phyloP scores from a whole-genome alignment of 2,329 filamentous ascomycete genomes.

The Neonectria sp. region DNA sequence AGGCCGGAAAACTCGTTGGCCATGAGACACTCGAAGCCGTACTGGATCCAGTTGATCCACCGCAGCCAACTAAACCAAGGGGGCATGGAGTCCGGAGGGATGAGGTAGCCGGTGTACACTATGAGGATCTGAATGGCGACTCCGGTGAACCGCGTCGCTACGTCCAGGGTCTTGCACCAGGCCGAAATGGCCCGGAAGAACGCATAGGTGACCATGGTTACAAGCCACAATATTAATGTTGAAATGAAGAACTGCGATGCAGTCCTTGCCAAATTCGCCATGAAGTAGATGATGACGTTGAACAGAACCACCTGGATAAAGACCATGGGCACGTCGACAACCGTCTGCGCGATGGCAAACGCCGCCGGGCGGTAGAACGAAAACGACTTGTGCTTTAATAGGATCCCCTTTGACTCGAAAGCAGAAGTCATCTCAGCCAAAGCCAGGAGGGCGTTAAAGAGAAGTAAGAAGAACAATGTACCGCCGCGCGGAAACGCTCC shows the following conservation, averaged over 20 bases:
- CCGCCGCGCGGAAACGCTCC: conserved; percentile 74
- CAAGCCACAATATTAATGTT: conserved; percentile 72
- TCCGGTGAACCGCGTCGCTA: conserved; percentile 72
- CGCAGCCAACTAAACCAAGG: conserved; percentile 77
- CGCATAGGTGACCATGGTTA: conserved; percentile 70
- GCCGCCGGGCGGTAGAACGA: conserved; percentile 76
- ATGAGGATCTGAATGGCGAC: conserved; percentile 74
- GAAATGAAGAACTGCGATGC: conserved; percentile 79
- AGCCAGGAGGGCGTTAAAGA: conserved; percentile 77
- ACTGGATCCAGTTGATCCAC: conserved; percentile 79
- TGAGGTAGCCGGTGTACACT: conserved; percentile 78
- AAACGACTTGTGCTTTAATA: conserved; percentile 80
- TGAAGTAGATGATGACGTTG: conserved; percentile 82
- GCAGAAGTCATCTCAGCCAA: conserved; percentile 80
- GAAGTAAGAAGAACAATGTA: conserved; percentile 64
- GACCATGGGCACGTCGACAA: conserved; percentile 74
- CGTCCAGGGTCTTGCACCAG: conserved; percentile 72
- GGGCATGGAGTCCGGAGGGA: conserved; percentile 70
- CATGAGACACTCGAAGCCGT: conserved; percentile 78
- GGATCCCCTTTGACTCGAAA: conserved; percentile 74
- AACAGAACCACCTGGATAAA: conserved; percentile 77
- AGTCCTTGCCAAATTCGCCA: conserved; percentile 78
- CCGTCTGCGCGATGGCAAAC: conserved; percentile 70
- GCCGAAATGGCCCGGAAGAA: conserved; percentile 74
- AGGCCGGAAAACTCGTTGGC: conserved; percentile 74